Conservation (phyloP, 192 early-diverging fungal species). For the Dissophora ornata region DNA sequence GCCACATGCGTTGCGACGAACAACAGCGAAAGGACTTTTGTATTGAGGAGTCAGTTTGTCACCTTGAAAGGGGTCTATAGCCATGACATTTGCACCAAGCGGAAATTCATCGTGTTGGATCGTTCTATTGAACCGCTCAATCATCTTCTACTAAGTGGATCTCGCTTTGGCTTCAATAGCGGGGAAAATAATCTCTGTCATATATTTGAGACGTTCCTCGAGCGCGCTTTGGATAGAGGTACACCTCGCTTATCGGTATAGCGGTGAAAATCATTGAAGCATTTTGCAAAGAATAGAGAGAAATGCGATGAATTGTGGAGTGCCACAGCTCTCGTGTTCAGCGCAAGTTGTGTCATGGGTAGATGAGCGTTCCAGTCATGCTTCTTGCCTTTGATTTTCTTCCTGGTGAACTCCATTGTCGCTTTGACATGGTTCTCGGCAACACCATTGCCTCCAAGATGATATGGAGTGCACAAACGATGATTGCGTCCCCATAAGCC, state of each 20-base stretch:
- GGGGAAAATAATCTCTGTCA: constrained; percentile 27
- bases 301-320: constrained; percentile 55
- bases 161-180: constrained; percentile 15
- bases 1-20: constrained; percentile 6
- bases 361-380: constrained; percentile 47
- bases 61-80: constrained; percentile 15
- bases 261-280: constrained; percentile 23
- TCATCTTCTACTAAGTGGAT: constrained; percentile 15
- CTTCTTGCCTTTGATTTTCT: constrained; percentile 29
- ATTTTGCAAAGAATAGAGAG: constrained; percentile 56
- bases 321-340: constrained; percentile 44
- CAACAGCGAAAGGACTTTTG: constrained; percentile 43
- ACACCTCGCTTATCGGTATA: constrained; percentile 10
- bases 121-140: constrained; percentile 23
- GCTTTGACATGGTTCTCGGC: constrained; percentile 33
- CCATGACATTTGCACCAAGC: constrained; percentile 30
- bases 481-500: constrained; percentile 33
- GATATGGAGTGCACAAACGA: constrained; percentile 52
- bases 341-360: constrained; percentile 49
- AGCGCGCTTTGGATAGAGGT: constrained; percentile 17
- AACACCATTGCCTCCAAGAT: constrained; percentile 42
- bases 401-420: constrained; percentile 39
- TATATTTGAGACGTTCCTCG: constrained; percentile 32
- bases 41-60: constrained; percentile 11
- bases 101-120: constrained; percentile 20